Conservation (phyloP, 2,329 filamentous ascomycete genomes). For the Ophiocordyceps camponoti-floridani region DNA sequence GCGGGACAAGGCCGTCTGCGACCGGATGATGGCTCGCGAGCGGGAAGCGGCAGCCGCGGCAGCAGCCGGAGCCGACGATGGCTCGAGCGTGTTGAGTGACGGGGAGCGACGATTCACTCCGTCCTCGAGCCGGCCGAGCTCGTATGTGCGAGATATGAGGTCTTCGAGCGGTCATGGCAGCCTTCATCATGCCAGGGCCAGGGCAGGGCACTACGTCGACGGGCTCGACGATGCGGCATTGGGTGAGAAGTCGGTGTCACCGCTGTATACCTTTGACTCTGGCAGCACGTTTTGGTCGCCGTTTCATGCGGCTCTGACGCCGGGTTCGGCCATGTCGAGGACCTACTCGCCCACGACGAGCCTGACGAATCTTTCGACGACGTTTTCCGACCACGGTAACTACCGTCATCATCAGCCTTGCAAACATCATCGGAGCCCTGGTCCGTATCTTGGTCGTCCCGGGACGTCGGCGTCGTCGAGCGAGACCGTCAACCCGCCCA, state of each 20-base stretch:
- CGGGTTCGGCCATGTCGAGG: slow-evolving; percentile 38
- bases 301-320: slow-evolving; percentile 51
- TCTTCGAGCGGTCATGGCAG: slow-evolving; percentile 52
- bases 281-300: slow-evolving; percentile 79
- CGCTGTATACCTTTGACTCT: slow-evolving; percentile 55
- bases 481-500: slow-evolving; percentile 45
- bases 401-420: slow-evolving; percentile 18
- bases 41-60: slow-evolving; percentile 24
- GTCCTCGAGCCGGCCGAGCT: slow-evolving; percentile 26
- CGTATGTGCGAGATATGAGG: slow-evolving; percentile 38
- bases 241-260: slow-evolving; percentile 45
- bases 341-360: slow-evolving; percentile 45
- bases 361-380: slow-evolving; percentile 35
- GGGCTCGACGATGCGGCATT: slow-evolving; percentile 52
- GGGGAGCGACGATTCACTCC: slow-evolving; percentile 28
- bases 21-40: slow-evolving; percentile 24
- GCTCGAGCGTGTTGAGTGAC: slow-evolving; percentile 36
- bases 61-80: slow-evolving; percentile 29
- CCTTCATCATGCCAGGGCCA: slow-evolving; percentile 47
- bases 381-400: slow-evolving; percentile 24
- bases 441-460: slow-evolving; percentile 34
- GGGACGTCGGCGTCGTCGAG: slow-evolving; percentile 50
- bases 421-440: slow-evolving; percentile 25
- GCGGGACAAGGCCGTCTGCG: slow-evolving; percentile 50
- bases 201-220: slow-evolving; percentile 40